These are phyloP conservation scores for Magnaporthiopsis incrustans DNA, from an alignment of 2,329 filamentous ascomycete genomes.

Conservation along the genomic window DNA sequence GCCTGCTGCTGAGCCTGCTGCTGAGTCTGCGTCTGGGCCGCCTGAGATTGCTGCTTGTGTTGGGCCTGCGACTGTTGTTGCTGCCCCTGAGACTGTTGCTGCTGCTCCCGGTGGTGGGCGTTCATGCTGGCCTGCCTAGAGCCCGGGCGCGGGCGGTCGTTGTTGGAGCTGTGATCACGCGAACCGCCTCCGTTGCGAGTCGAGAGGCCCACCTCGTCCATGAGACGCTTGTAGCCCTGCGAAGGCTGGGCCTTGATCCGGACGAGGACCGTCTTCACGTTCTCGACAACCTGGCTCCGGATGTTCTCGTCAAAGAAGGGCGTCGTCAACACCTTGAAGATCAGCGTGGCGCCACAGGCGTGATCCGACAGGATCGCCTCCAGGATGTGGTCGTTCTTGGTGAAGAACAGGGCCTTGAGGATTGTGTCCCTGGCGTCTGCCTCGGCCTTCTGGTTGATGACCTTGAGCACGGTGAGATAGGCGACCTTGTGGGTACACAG, in stretches of 20 bases:
- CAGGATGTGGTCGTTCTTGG: conserved; percentile 73
- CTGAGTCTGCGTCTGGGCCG: conserved; percentile 15
- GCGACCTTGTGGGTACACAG: conserved; percentile 98
- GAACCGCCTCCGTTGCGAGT: conserved; percentile 44
- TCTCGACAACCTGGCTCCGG: conserved; percentile 80
- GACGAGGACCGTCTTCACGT: conserved; percentile 79
- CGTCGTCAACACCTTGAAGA: conserved; percentile 97
- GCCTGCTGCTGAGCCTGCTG: conserved; percentile 16
- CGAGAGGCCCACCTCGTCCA: conserved; percentile 95
- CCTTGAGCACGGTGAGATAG: conserved; percentile 92
- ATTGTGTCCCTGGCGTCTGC: conserved; percentile 85
- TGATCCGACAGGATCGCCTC: conserved; percentile 90
- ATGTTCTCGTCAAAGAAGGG: conserved; percentile 95
- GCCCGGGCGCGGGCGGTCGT: conserved; percentile 46
- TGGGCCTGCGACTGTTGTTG: conserved; percentile 23
- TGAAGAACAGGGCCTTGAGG: conserved; percentile 87
- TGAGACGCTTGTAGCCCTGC: conserved; percentile 95
- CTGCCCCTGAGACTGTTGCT: conserved; percentile 15
- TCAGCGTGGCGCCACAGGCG: conserved; percentile 85
- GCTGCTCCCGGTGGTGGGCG: conserved; percentile 29
- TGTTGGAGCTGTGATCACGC: conserved; percentile 36
- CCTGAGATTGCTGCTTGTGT: conserved; percentile 28
- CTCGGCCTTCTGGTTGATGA: conserved; percentile 96
- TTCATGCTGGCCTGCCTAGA: conserved; percentile 46
- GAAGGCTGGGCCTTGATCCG: conserved; percentile 88